These are phyloP conservation scores for Silene latifolia DNA, from an alignment of 148 eudicot genomes.

Conservation along the genomic window DNA sequence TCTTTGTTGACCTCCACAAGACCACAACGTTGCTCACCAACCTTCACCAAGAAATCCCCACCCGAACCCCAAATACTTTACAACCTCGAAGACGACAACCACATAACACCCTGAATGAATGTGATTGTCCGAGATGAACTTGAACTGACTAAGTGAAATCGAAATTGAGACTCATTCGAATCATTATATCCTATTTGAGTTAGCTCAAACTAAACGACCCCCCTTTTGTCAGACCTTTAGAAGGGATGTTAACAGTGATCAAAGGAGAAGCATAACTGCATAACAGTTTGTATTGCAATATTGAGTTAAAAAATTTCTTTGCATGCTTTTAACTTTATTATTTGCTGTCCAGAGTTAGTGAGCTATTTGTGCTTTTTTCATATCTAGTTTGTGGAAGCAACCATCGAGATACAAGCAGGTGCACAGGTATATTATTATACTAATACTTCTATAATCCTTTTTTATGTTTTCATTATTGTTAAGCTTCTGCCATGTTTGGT, in stretches of 20 bases:
- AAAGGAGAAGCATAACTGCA: not conserved
- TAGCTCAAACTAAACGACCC: not conserved
- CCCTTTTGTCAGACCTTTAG: not conserved
- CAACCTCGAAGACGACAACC: no score
- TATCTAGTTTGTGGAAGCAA: constrained; percentile 91
- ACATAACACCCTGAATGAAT: no score
- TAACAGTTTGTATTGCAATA: not conserved
- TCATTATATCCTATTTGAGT: not conserved
- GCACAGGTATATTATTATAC: constrained; percentile 43
- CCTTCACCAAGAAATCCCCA: no score
- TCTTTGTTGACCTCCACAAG: no score
- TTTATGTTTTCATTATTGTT: not conserved
- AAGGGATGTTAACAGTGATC: not conserved
- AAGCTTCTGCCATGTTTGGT: not conserved
- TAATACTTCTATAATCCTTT: not conserved
- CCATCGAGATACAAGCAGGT: constrained; percentile 59
- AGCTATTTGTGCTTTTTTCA: constrained; percentile 13
- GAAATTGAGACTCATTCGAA: not conserved
- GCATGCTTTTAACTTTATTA: constrained; percentile 2
- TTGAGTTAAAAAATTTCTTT: not conserved
- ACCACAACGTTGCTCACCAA: no score
- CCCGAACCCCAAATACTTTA: no score
- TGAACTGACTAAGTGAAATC: not conserved
- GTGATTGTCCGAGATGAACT: no score
- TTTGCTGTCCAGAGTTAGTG: constrained; percentile 13